Evolutionary conservation across 2,329 filamentous ascomycete genomes (phyloP).

Genomic region (Trichothecium roseum): DNA sequence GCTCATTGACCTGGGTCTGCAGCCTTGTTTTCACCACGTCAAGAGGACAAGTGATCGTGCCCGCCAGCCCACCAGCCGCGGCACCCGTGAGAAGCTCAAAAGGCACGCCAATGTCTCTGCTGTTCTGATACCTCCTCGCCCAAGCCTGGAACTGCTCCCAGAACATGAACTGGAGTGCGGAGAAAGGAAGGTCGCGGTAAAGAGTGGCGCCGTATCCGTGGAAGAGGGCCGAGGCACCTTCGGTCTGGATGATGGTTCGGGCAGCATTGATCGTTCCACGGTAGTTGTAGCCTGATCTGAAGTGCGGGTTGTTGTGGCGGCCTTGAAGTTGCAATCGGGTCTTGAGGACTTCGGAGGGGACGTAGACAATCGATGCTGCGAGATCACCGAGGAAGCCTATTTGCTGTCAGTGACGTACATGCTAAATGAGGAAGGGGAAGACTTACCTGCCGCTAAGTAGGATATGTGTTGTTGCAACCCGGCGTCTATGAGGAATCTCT

Average conservation of each 20-base stretch:
- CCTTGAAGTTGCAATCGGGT: slow-evolving; percentile 94
- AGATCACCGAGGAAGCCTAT: slow-evolving; percentile 86
- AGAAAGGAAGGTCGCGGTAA: slow-evolving; percentile 89
- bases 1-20: slow-evolving; percentile 68
- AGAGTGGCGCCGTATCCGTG: slow-evolving; percentile 96
- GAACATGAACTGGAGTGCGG: slow-evolving; percentile 93
- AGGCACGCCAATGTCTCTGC: slow-evolving; percentile 72
- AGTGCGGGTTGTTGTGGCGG: slow-evolving; percentile 88
- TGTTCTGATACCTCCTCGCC: slow-evolving; percentile 69
- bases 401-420: slow-evolving; percentile 2
- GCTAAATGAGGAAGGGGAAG: background rate
- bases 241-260: slow-evolving; percentile 70
- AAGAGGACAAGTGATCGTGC: slow-evolving; percentile 87
- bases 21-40: slow-evolving; percentile 96
- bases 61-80: slow-evolving; percentile 82
- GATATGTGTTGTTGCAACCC: slow-evolving; percentile 74
- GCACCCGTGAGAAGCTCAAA: slow-evolving; percentile 85
- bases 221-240: slow-evolving; percentile 80
- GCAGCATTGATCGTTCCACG: slow-evolving; percentile 74
- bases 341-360: slow-evolving; percentile 94
- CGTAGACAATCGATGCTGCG: slow-evolving; percentile 85
- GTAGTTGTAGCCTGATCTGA: slow-evolving; percentile 94
- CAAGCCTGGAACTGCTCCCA: slow-evolving; percentile 87
- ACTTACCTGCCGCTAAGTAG: slow-evolving; percentile 72
- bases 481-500: slow-evolving; percentile 74